A percentile compares a stretch with the other conserved stretches of the same genome.
Evolutionary conservation across 2,329 filamentous ascomycete species (phyloP).

Genomic region (Claviceps sp.): DNA sequence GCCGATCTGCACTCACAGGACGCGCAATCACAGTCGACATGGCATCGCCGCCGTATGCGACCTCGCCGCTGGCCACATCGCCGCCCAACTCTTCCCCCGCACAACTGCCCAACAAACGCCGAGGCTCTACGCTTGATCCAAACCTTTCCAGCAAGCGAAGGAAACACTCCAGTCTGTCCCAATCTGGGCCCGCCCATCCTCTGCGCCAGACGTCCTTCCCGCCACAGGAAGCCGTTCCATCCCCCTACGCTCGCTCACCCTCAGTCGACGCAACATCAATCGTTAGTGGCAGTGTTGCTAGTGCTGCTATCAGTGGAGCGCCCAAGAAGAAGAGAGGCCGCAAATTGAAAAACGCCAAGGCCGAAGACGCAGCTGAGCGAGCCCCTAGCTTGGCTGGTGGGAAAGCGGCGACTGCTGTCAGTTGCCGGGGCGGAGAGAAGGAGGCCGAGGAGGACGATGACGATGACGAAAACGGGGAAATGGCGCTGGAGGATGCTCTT

Average conservation of each 20-base stretch:
- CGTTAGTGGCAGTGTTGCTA: conserved; percentile 47
- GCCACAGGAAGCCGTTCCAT: conserved; percentile 37
- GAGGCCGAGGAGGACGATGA: conserved; percentile 43
- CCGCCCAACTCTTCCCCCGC: conserved; percentile 39
- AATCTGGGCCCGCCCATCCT: conserved; percentile 47
- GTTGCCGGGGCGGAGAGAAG: conserved; percentile 31
- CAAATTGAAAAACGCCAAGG: conserved; percentile 44
- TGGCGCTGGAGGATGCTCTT: conserved; percentile 43
- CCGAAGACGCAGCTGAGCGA: conserved; percentile 26
- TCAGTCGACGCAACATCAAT: conserved; percentile 48
- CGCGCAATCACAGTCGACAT: conserved; percentile 16
- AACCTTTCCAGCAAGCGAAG: conserved; percentile 48
- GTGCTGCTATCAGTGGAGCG: conserved; percentile 24
- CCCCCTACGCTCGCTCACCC: conserved; percentile 48
- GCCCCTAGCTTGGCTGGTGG: conserved; percentile 31
- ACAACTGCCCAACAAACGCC: conserved; percentile 45
- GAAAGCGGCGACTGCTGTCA: conserved; percentile 28
- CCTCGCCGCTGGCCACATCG: conserved; percentile 40
- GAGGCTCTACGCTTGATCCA: conserved; percentile 39
- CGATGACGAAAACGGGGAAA: conserved; percentile 42
- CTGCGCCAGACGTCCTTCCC: conserved; percentile 74
- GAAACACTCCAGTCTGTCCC: conserved; percentile 53
- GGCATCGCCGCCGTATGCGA: conserved; percentile 42
- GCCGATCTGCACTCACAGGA: background rate
- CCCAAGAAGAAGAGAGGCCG: conserved; percentile 48